These are phyloP conservation scores for Rugosomyces carneus DNA, from an alignment of 1,284 basidiomycete species.

Conservation along the genomic window DNA sequence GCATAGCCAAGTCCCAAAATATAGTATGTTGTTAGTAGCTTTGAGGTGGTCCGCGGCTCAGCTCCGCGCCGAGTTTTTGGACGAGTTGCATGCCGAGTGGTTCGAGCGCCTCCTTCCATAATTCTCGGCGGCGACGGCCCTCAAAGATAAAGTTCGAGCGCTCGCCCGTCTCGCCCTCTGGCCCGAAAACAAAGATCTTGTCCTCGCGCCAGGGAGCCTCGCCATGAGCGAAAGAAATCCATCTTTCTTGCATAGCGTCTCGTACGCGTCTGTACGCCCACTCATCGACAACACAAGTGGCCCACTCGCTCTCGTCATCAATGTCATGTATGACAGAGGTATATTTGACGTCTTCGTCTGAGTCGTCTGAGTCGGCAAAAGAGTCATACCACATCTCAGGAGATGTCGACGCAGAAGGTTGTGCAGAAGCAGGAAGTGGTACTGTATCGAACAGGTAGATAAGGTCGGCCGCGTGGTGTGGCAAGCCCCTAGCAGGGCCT, in stretches of 20 bases:
- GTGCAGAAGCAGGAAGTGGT: conserved; percentile 36
- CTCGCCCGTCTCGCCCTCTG: conserved; percentile 64
- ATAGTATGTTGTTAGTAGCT: not conserved
- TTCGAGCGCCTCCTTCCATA: conserved; percentile 60
- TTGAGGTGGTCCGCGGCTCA: conserved; percentile 59
- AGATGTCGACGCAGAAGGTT: conserved; percentile 11
- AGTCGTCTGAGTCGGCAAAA: conserved; percentile 31
- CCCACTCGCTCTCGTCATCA: conserved; percentile 36
- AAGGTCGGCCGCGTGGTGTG: conserved; percentile 65
- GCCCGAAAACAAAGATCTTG: conserved; percentile 69
- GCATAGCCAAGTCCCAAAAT: not conserved
- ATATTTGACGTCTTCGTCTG: conserved; percentile 27
- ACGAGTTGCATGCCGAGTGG: conserved; percentile 60
- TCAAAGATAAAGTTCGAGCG: conserved; percentile 52
- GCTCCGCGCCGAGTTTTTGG: conserved; percentile 65
- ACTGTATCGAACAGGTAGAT: conserved; percentile 73
- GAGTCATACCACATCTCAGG: conserved; percentile 27
- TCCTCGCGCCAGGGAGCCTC: conserved; percentile 63
- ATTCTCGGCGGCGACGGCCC: conserved; percentile 35
- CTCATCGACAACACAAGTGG: conserved; percentile 49
- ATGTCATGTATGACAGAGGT: conserved; percentile 14
- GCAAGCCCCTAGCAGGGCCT: conserved; percentile 50
- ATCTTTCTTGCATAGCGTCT: conserved; percentile 61
- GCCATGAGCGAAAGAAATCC: conserved; percentile 69
- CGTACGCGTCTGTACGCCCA: conserved; percentile 60